phyloP scores from a whole-genome alignment of 352 stramenopile species.

The Phytophthora citrophthora region DNA sequence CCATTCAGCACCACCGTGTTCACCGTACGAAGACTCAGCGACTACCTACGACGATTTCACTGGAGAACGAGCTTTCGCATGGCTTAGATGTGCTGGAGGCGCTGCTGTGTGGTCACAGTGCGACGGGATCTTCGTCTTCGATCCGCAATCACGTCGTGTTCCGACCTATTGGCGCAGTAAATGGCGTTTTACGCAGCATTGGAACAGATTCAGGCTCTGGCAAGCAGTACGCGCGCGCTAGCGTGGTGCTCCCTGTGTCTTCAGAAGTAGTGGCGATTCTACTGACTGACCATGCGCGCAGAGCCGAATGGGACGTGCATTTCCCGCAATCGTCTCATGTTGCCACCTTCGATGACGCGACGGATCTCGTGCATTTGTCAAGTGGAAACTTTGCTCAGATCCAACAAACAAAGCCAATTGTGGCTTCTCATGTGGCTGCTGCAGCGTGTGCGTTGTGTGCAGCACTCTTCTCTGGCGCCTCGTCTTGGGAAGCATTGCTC shows the following conservation, averaged over 20 bases:
- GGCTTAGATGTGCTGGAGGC: conserved; percentile 70
- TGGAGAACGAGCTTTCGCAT: conserved; percentile 81
- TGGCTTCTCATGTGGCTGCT: conserved; percentile 56
- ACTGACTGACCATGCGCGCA: conserved; percentile 69
- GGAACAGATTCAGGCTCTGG: conserved; percentile 44
- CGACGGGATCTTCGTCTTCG: conserved; percentile 17
- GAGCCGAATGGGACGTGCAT: conserved; percentile 80
- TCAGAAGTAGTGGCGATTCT: conserved; percentile 71
- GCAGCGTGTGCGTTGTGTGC: conserved; percentile 51
- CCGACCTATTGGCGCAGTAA: conserved; percentile 53
- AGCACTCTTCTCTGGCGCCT: conserved; percentile 40
- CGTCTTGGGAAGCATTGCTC: conserved; percentile 54
- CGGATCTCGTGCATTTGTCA: conserved; percentile 73
- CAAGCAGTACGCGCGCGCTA: conserved; percentile 64
- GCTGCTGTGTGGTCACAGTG: conserved; percentile 47
- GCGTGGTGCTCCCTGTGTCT: conserved; percentile 67
- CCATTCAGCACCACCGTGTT: conserved; percentile 18
- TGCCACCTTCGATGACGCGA: conserved; percentile 77
- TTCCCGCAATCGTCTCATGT: conserved; percentile 70
- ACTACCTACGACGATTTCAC: conserved; percentile 66
- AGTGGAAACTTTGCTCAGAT: conserved; percentile 54
- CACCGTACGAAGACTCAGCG: conserved; percentile 58
- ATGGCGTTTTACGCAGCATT: conserved; percentile 70
- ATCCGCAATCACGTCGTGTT: conserved; percentile 56
- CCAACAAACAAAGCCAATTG: conserved; percentile 49